A percentile compares a stretch with the other conserved stretches of the same genome.
Conservation (phyloP, 441 rosid genomes). For the Mallotus japonicus region DNA sequence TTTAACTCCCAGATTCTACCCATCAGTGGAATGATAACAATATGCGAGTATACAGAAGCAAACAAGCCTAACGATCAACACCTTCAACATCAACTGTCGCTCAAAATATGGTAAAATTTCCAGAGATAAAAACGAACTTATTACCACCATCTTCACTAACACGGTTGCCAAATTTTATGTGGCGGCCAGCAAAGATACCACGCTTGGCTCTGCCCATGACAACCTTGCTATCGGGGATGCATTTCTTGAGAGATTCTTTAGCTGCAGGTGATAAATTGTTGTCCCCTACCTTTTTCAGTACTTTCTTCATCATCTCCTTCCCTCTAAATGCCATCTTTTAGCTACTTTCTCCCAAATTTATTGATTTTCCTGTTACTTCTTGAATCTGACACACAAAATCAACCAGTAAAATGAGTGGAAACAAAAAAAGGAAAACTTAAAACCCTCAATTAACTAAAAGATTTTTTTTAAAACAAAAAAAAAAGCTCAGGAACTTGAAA, state of each 20-base stretch:
- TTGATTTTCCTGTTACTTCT: background rate
- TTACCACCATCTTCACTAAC: conserved; percentile 95
- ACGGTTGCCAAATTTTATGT: conserved; percentile 83
- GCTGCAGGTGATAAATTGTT: conserved; percentile 54
- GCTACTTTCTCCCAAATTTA: background rate
- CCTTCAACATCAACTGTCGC: background rate
- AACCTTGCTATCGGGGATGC: conserved; percentile 67
- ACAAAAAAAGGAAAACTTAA: too few relatives aligned
- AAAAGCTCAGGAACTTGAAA: too few relatives aligned
- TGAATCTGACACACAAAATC: conserved; percentile 2
- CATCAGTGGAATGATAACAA: background rate
- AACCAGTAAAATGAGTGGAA: background rate
- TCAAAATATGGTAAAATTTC: background rate
- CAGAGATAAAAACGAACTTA: conserved; percentile 45
- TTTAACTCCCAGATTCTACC: background rate
- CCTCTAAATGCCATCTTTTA: conserved; percentile 77
- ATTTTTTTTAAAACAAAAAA: too few relatives aligned
- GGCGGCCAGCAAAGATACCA: conserved; percentile 87
- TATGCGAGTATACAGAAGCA: background rate
- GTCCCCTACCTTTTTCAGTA: conserved; percentile 66
- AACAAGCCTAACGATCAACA: background rate
- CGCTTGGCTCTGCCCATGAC: conserved; percentile 86
- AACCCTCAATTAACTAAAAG: background rate
- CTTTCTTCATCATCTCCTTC: conserved; percentile 83
- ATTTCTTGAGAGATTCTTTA: conserved; percentile 59